Evolutionary conservation across 345 rosid genomes (phyloP).

Genomic region (Tarenaya hassleriana): DNA sequence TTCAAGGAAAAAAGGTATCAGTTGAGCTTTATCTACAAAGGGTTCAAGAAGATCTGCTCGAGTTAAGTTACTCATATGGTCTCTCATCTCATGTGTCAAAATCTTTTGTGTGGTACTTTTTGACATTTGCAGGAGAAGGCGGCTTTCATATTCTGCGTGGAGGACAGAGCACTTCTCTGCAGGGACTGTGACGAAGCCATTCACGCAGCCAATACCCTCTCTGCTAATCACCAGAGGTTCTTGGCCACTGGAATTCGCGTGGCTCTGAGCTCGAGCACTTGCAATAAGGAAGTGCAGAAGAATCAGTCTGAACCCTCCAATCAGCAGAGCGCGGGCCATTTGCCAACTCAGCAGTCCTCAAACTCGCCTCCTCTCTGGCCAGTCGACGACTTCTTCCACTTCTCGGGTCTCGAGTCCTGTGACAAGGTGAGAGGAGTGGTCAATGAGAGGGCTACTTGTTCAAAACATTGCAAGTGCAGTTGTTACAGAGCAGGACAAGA

Average conservation of each 20-base stretch:
- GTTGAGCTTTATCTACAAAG: too few species aligned
- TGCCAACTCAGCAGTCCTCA: constrained; percentile 40
- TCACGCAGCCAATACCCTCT: constrained; percentile 63
- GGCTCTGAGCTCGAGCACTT: constrained; percentile 56
- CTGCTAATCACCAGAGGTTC: constrained; percentile 88
- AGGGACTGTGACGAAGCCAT: constrained; percentile 78
- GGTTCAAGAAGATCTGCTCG: too few species aligned
- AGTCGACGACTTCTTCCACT: constrained; percentile 66
- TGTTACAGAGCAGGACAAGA: too few species aligned
- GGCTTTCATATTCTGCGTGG: constrained; percentile 96
- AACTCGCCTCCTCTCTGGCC: constrained; percentile 53
- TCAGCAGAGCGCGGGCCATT: constrained; percentile 33
- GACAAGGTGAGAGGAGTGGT: constrained; percentile 50
- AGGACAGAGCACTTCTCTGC: constrained; percentile 91
- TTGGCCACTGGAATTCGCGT: constrained; percentile 90
- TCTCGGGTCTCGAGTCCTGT: constrained; percentile 54
- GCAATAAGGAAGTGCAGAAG: constrained; percentile 40
- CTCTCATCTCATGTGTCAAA: too few species aligned
- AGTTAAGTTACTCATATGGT: too few species aligned
- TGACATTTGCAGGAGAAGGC: constrained; percentile 72
- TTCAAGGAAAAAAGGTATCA: too few species aligned
- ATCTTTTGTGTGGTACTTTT: neutral
- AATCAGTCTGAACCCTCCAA: constrained; percentile 57
- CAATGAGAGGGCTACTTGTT: neutral
- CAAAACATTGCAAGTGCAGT: neutral